Conservation (phyloP, 2,329 filamentous ascomycete genomes). For the Aspergillus arachidicola region DNA sequence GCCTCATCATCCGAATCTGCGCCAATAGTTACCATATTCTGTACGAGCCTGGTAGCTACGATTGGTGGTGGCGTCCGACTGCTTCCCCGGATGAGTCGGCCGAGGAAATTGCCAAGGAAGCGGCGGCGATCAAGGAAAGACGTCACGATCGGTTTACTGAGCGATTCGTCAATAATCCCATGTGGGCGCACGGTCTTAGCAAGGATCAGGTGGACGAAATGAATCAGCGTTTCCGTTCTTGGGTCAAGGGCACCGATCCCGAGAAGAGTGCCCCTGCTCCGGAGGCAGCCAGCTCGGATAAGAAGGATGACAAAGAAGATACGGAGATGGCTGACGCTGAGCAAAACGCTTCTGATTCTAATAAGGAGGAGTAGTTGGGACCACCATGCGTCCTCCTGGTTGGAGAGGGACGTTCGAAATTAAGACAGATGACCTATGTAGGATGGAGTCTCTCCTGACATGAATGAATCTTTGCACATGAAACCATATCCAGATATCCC, state of each 20-base stretch:
- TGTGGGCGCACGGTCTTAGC: conserved; percentile 53
- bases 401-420: background rate
- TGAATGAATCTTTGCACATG: conserved; percentile 4
- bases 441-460: background rate
- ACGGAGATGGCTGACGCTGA: conserved; percentile 42
- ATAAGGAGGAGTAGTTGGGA: conserved; percentile 23
- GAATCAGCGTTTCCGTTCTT: conserved; percentile 51
- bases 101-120: conserved; percentile 40
- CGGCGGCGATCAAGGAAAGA: conserved; percentile 41
- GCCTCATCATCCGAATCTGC: conserved; percentile 72
- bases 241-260: conserved; percentile 42
- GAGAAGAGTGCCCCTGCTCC: conserved; percentile 21
- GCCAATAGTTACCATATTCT: conserved; percentile 77
- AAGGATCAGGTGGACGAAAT: conserved; percentile 53
- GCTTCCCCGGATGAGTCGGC: conserved; percentile 30
- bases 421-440: background rate
- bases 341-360: conserved; percentile 23
- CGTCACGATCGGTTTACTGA: conserved; percentile 53
- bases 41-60: conserved; percentile 70
- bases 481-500: conserved; percentile 17
- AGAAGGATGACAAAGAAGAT: conserved; percentile 28
- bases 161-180: conserved; percentile 56
- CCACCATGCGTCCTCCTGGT: background rate
- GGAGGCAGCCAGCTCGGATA: conserved; percentile 18
- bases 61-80: conserved; percentile 65